phyloP scores from a whole-genome alignment of 805 yeast species.

The Naumovozyma dairenensis region DNA sequence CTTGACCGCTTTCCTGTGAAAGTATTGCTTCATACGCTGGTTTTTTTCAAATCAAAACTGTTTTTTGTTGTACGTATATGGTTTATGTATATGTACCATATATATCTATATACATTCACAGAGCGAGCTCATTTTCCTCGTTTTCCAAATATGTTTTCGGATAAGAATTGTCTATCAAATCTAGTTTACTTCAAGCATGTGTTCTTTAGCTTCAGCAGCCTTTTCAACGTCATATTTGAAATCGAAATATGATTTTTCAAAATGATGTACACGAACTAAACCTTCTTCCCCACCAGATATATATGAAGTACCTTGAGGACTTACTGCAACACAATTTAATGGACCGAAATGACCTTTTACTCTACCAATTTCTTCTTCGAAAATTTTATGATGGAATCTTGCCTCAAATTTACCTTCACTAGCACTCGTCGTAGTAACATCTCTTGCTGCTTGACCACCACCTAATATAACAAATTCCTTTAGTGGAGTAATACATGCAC shows the following conservation, averaged over 20 bases:
- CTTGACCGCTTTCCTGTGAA: too few relatives aligned
- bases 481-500: constrained; percentile 87
- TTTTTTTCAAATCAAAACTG: too few relatives aligned
- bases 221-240: constrained; percentile 87
- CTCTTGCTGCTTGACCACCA: constrained; percentile 99
- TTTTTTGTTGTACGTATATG: not conserved
- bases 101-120: not conserved
- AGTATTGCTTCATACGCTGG: too few relatives aligned
- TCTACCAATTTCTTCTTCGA: constrained; percentile 92
- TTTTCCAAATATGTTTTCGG: too few relatives aligned
- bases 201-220: constrained; percentile 46
- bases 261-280: constrained; percentile 84
- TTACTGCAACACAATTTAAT: constrained; percentile 82
- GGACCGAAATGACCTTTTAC: constrained; percentile 99
- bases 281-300: constrained; percentile 99
- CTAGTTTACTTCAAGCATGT: constrained; percentile 21
- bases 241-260: constrained; percentile 87
- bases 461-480: constrained; percentile 90
- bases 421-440: constrained; percentile 93
- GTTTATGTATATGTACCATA: constrained; percentile 1
- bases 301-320: constrained; percentile 86
- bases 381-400: constrained; percentile 87
- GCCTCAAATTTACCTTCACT: constrained; percentile 96
- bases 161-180: too few relatives aligned
- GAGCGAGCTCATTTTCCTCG: too few relatives aligned